A percentile compares a stretch with the other conserved stretches of the same genome.
Evolutionary conservation across 2,329 filamentous ascomycete species (phyloP).

Genomic region (Pestalotiopsis sp.): DNA sequence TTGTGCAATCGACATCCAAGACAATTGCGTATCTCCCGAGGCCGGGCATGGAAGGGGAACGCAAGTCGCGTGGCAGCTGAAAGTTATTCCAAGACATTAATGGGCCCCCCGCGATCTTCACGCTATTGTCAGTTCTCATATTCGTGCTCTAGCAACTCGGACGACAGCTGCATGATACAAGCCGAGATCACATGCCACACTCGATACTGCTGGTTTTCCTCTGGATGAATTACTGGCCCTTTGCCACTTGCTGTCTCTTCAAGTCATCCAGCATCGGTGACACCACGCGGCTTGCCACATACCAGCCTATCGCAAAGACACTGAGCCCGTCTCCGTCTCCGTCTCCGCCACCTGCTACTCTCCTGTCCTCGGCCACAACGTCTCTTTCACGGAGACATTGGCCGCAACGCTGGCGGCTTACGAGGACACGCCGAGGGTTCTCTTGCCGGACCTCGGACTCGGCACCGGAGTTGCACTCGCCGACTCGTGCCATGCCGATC

Average conservation of each 20-base stretch:
- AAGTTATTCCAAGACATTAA: conserved; percentile 19
- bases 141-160: conserved; percentile 20
- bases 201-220: neutral
- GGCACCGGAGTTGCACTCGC: conserved; percentile 33
- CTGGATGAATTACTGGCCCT: conserved; percentile 1
- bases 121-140: conserved; percentile 19
- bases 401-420: conserved; percentile 39
- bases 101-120: conserved; percentile 19
- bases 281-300: conserved; percentile 9
- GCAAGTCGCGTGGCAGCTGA: conserved; percentile 1
- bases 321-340: conserved; percentile 6
- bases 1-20: conserved; percentile 25
- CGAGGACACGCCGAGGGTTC: conserved; percentile 32
- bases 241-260: conserved; percentile 12
- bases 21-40: conserved; percentile 26
- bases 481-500: conserved; percentile 31
- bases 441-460: conserved; percentile 37
- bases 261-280: conserved; percentile 12
- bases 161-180: conserved; percentile 4
- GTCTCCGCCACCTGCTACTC: neutral
- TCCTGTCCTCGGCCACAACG: conserved; percentile 9
- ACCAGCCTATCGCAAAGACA: conserved; percentile 14
- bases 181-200: conserved; percentile 7
- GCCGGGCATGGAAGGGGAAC: conserved; percentile 15
- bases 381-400: conserved; percentile 26